Base-by-base conservation (phyloP, 1,284 basidiomycete species). In the Naganishia albida region DNA sequence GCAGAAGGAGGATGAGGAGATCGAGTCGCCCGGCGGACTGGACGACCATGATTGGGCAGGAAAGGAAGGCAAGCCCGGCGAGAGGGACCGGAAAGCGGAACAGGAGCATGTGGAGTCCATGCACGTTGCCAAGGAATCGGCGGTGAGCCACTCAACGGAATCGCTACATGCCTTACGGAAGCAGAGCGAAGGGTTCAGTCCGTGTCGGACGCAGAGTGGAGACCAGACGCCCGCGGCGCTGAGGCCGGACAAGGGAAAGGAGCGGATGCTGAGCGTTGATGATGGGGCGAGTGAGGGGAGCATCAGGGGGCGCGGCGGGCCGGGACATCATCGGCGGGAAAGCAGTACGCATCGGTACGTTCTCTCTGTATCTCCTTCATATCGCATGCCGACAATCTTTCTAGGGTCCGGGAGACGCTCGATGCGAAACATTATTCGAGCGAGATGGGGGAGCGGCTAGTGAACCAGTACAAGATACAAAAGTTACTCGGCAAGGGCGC, bases 391-490 rank as follows among this genome's bases (percentile, higher is more conserved):
- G 16, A 48, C 18, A 6, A 2, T 18, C 8, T 4, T 30, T 15
- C 77, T 64, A 67, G 73, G 25, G 79, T 80, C 4, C 71, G 73
- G 42, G 79, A 80, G 68, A 80, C 79, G 2, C 70, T 74, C 0
- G 70, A 76, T 63, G 79, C 74, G 3, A 68, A 75, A 34, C 73
- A 76, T 50, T 71, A 68, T 38, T 71, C 53, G 53, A 75, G 73
- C 12, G 72, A 74, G 49, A 72, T 75, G 49, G 79, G 79, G 1
- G 67, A 72, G 26, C 70, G 75, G 52, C 73, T 79, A 68, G 72
- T 80, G 52, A 80, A 80, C 57, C 76, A 80, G 67, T 80, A 80
- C 68, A 72, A 68, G 52, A 74, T 81, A 20, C 78, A 78, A 23
- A 72, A 70, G 30, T 71, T 72, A 50, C 56, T 80, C n/a, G 79